phyloP scores from a whole-genome alignment of 306 rosid genomes.

The Datisca glomerata region DNA sequence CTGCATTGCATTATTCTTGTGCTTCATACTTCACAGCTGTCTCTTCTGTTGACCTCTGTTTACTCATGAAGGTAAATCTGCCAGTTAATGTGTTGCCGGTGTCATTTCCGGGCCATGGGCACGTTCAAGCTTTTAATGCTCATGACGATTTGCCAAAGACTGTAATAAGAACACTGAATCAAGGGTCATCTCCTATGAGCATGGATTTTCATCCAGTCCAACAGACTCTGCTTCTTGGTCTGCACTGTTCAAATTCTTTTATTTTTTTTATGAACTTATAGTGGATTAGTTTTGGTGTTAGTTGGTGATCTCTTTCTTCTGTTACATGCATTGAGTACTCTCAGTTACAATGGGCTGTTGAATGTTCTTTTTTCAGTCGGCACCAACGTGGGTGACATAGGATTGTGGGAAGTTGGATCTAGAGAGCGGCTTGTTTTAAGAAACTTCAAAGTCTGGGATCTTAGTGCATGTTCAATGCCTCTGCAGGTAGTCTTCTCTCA shows the following conservation, averaged over 20 bases:
- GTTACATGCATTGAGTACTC: constrained; percentile 9
- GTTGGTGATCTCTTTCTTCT: constrained; percentile 3
- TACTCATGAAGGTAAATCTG: constrained; percentile 62
- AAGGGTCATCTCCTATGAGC: constrained; percentile 98
- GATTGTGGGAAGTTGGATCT: constrained; percentile 96
- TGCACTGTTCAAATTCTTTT: constrained; percentile 6
- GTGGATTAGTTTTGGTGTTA: background rate
- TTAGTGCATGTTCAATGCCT: constrained; percentile 75
- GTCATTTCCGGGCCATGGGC: constrained; percentile 68
- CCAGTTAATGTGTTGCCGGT: constrained; percentile 85
- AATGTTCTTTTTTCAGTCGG: constrained; percentile 58
- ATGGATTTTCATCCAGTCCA: constrained; percentile 97
- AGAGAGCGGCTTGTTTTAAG: constrained; percentile 67
- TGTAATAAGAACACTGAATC: constrained; percentile 61
- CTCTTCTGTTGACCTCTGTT: constrained; percentile 8
- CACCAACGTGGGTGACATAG: constrained; percentile 86
- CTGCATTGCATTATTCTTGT: too few relatives aligned
- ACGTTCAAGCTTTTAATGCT: constrained; percentile 61
- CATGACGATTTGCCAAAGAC: constrained; percentile 86
- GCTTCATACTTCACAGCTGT: background rate
- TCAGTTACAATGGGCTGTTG: constrained; percentile 5
- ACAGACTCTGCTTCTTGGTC: constrained; percentile 93
- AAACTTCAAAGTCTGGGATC: constrained; percentile 96
- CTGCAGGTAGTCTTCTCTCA: constrained; percentile 59
- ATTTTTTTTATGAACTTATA: background rate